Base-by-base conservation (phyloP, 2,329 filamentous ascomycete genomes). In the Xylariomycetidae sp. region DNA sequence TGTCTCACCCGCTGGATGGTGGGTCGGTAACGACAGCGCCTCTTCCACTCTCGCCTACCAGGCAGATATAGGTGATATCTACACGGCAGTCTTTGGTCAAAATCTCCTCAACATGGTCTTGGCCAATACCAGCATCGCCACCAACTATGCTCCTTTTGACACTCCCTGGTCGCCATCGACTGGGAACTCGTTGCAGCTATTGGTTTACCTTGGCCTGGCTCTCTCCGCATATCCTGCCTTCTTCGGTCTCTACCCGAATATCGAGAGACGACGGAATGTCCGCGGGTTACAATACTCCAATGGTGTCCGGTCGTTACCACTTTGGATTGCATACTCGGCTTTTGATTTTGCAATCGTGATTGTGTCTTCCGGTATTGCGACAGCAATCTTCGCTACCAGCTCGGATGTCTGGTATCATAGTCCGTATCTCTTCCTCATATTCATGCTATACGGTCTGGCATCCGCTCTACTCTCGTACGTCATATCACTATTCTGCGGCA, bases 221-320 rank as follows among this genome's bases (percentile, higher is more conserved):
- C 79, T 94, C 60, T 72, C 77, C 6, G 80, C 81, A 2, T 92
- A 84, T 49, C 88, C 89, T 1, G 87, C 83, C 11, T 89, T 96
- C 66, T 94, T 95, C 49, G 77, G 85, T 0, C 66, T 96, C 4
- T 96, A 96, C 52, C 86, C 88, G 0, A 94, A 87, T n/a, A 68
- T 85, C 17, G 89, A 96, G 58, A 74, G 88, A 16, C 67, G 88
- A 9, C 69, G 80, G 31, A 84, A 88, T 44, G 86, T 96, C 16
- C 77, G 89, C 32, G 84, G 85, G 12, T 67, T 96, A 18, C 83
- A 96, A 58, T 96, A 94, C 61, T 94, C 86, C 34, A 96, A 95
- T 52, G 89, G 89, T 29, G 88, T 95, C 17, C 73, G 85, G 10
- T 82, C 85, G 1, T 67, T 85, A 7, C 87, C 88, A 1, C 67